These are phyloP conservation scores for Sistotremastrum niveocremeum DNA, from an alignment of 768 basidiomycete genomes.

Conservation along the genomic window DNA sequence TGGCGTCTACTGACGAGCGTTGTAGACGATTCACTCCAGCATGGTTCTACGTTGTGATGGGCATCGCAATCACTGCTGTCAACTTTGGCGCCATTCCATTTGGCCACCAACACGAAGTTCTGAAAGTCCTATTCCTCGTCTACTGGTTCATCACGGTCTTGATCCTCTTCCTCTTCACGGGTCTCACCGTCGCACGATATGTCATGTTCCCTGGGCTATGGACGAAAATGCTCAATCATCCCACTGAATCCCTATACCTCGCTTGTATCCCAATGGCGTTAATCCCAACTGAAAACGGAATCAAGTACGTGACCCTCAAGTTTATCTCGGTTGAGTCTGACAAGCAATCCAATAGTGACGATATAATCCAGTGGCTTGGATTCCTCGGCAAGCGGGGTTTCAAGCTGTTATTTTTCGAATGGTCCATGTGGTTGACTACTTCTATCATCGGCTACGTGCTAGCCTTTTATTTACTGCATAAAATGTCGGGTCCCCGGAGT, in stretches of 20 bases:
- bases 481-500: slow-evolving; percentile 1
- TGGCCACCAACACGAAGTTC: neutral
- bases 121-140: slow-evolving; percentile 2
- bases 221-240: neutral
- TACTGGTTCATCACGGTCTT: slow-evolving; percentile 3
- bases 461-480: slow-evolving; percentile 1
- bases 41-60: slow-evolving; percentile 8
- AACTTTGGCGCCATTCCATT: slow-evolving; percentile 5
- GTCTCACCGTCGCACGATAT: neutral
- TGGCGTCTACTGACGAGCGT: neutral
- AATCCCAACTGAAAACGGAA: neutral
- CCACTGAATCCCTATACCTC: slow-evolving; percentile 3
- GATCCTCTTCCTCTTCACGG: slow-evolving; percentile 1
- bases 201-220: slow-evolving; percentile 1
- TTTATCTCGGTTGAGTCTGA: too few species aligned
- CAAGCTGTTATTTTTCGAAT: slow-evolving; percentile 1
- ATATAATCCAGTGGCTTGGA: neutral
- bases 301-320: too few species aligned
- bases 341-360: neutral
- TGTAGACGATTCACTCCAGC: slow-evolving; percentile 5
- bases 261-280: slow-evolving; percentile 3
- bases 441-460: slow-evolving; percentile 1
- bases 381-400: slow-evolving; percentile 2
- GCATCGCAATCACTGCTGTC: slow-evolving; percentile 1
- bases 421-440: slow-evolving; percentile 4